Conservation (phyloP, 1,284 basidiomycete genomes). For the Wolfiporia cocos region DNA sequence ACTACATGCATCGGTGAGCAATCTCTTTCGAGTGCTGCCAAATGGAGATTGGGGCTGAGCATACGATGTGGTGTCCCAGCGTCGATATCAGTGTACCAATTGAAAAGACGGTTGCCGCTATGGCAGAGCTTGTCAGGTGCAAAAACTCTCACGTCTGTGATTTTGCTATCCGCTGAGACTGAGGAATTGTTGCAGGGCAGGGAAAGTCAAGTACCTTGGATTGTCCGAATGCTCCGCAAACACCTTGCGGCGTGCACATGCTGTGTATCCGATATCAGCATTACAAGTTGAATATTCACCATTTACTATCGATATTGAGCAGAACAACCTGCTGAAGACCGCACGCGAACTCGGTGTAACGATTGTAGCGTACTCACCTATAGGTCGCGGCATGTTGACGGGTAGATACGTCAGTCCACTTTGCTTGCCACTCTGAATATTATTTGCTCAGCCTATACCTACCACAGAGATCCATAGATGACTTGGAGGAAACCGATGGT, state of each 20-base stretch:
- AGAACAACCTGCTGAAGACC: slow-evolving; percentile 39
- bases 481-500: slow-evolving; percentile 46
- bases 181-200: slow-evolving; percentile 29
- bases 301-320: slow-evolving; percentile 48
- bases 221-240: slow-evolving; percentile 53
- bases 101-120: slow-evolving; percentile 34
- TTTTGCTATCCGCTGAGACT: background rate
- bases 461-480: slow-evolving; percentile 37
- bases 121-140: slow-evolving; percentile 52
- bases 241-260: slow-evolving; percentile 57
- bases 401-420: slow-evolving; percentile 37
- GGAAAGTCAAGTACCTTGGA: slow-evolving; percentile 58
- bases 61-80: background rate
- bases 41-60: too few relatives aligned
- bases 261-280: slow-evolving; percentile 52
- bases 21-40: too few relatives aligned
- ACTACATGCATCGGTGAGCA: slow-evolving; percentile 34
- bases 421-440: background rate
- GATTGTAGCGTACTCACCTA: slow-evolving; percentile 55
- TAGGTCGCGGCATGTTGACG: slow-evolving; percentile 58
- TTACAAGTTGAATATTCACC: slow-evolving; percentile 63
- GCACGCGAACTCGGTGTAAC: slow-evolving; percentile 46
- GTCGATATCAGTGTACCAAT: slow-evolving; percentile 1
- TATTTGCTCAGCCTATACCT: slow-evolving; percentile 8
- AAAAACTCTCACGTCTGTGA: slow-evolving; percentile 5